phyloP scores from a whole-genome alignment of 2,329 filamentous ascomycete genomes.

The Endocalyx cinctus region DNA sequence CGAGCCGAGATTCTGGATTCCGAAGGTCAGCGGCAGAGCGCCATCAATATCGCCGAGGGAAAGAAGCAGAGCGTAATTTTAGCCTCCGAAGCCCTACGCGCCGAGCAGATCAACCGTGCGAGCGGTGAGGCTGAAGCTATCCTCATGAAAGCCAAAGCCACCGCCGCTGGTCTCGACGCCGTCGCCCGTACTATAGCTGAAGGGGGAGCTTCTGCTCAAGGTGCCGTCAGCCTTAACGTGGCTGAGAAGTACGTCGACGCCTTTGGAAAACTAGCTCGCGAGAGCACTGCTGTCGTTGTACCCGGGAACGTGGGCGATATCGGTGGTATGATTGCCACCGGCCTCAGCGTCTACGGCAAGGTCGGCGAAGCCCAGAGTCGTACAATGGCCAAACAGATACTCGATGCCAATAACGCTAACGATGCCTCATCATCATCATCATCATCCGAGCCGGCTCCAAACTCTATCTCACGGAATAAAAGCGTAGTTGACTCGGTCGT shows the following conservation, averaged over 20 bases:
- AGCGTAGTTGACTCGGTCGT: conserved; percentile 27
- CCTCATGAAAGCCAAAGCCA: conserved; percentile 76
- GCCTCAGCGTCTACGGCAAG: conserved; percentile 92
- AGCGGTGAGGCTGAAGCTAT: conserved; percentile 94
- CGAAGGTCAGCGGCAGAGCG: conserved; percentile 92
- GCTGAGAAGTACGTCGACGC: conserved; percentile 98
- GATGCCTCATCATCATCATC: conserved; percentile 3
- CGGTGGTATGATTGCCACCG: conserved; percentile 92
- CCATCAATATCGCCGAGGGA: conserved; percentile 98
- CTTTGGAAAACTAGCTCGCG: conserved; percentile 86
- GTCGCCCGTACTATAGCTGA: conserved; percentile 72
- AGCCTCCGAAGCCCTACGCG: conserved; percentile 83
- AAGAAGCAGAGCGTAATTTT: conserved; percentile 96
- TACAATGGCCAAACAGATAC: conserved; percentile 52
- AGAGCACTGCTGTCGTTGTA: conserved; percentile 92
- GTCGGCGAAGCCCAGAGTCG: conserved; percentile 76
- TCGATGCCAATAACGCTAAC: conserved; percentile 27
- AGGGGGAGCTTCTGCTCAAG: conserved; percentile 71
- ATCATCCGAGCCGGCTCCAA: conserved; percentile 7
- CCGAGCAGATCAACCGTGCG: conserved; percentile 91
- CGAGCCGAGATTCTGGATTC: conserved; percentile 96
- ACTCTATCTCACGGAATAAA: too few relatives aligned
- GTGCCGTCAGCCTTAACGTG: conserved; percentile 79
- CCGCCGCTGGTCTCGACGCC: conserved; percentile 80
- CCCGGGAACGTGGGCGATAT: conserved; percentile 97